Evolutionary conservation across 257 asterid species (phyloP).

Genomic region (Jacaranda copaia): DNA sequence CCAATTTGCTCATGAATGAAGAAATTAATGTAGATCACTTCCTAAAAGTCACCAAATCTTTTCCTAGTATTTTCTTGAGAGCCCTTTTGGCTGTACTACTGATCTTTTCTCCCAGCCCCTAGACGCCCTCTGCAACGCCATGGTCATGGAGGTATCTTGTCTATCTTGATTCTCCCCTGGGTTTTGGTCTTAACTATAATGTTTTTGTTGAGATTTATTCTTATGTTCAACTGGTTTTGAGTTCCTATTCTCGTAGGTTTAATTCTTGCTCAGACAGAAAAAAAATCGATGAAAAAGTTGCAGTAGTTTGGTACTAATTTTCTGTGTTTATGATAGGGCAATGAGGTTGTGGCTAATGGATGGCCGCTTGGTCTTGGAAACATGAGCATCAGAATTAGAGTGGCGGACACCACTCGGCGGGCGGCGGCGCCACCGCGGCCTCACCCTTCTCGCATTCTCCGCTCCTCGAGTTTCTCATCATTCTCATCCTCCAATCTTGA

Average conservation of each 20-base stretch:
- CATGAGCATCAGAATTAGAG: slow-evolving; percentile 49
- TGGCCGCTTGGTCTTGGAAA: slow-evolving; percentile 82
- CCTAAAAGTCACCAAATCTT: background rate
- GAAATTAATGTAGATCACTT: background rate
- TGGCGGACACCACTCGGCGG: slow-evolving; percentile 30
- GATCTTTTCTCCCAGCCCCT: background rate
- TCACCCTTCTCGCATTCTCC: slow-evolving; percentile 18
- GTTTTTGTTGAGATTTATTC: no score
- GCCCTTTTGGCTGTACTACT: background rate
- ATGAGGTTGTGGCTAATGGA: slow-evolving; percentile 46
- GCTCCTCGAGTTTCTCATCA: slow-evolving; percentile 58
- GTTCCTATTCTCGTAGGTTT: no score
- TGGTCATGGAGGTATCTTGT: slow-evolving; percentile 10
- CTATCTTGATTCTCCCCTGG: background rate
- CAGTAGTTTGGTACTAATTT: background rate
- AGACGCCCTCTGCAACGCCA: background rate
- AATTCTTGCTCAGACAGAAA: no score
- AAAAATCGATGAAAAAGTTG: no score
- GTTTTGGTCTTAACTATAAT: background rate
- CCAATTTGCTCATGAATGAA: background rate
- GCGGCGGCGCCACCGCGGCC: slow-evolving; percentile 30
- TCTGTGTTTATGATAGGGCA: slow-evolving; percentile 35
- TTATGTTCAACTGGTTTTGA: no score
- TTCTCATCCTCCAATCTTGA: slow-evolving; percentile 71
- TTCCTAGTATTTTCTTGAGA: background rate